Evolutionary conservation across 192 early-diverging fungal species (phyloP).

Genomic region (Mortierella antarctica): DNA sequence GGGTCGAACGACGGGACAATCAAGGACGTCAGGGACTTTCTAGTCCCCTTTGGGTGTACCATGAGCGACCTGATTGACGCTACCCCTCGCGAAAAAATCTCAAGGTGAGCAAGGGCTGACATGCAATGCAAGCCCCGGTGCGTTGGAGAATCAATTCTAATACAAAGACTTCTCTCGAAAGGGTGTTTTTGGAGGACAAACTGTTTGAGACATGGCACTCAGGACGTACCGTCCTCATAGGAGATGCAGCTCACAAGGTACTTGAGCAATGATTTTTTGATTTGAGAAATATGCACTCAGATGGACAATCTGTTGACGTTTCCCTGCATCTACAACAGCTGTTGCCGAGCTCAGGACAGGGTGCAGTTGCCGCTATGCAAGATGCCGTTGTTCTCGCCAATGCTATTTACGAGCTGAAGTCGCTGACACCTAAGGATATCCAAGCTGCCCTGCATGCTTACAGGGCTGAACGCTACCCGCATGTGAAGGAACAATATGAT

Average conservation of each 20-base stretch:
- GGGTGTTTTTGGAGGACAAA: slow-evolving; percentile 12
- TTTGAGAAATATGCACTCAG: too few species aligned
- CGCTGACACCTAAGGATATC: neutral
- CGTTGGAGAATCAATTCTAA: too few species aligned
- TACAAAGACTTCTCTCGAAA: too few species aligned
- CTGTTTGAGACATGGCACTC: slow-evolving; percentile 9
- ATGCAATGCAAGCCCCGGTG: too few species aligned
- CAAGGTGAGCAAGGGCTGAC: neutral
- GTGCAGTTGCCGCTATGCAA: slow-evolving; percentile 8
- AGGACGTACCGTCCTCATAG: neutral
- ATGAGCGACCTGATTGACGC: slow-evolving; percentile 9
- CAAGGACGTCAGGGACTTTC: slow-evolving; percentile 1
- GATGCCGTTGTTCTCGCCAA: neutral
- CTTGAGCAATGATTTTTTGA: too few species aligned
- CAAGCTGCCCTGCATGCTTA: slow-evolving; percentile 1
- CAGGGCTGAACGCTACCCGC: neutral
- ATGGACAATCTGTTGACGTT: neutral
- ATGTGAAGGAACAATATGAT: slow-evolving; percentile 5
- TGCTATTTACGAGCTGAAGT: slow-evolving; percentile 7
- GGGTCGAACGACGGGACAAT: slow-evolving; percentile 4
- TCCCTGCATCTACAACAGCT: neutral
- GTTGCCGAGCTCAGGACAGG: slow-evolving; percentile 4
- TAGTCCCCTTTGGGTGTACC: neutral
- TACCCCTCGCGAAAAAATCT: slow-evolving; percentile 1
- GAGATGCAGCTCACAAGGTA: neutral